Evolutionary conservation across 78 protist species (phyloP).

Genomic region (Andalucia godoyi): DNA sequence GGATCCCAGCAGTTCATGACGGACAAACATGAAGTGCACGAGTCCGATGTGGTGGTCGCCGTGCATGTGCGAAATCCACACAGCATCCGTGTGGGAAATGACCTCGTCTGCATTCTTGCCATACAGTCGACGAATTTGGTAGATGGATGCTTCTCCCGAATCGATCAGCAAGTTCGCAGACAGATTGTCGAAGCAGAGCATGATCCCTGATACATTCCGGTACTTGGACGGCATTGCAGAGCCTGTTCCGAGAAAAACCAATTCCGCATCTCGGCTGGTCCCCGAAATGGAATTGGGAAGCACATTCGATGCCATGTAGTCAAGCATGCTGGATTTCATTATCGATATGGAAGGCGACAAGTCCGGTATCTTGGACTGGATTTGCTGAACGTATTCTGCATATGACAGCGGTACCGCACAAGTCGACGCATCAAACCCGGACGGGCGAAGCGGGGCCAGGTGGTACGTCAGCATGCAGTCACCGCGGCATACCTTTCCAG

Average conservation of each 20-base stretch:
- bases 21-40: neutral
- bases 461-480: no score
- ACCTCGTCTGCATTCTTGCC: neutral
- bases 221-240: constrained; percentile 72
- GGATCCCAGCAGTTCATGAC: no score
- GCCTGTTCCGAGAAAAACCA: constrained; percentile 87
- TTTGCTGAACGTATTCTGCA: no score
- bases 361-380: no score
- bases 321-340: no score
- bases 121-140: constrained; percentile 59
- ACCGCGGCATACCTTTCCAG: no score
- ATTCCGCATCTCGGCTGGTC: neutral
- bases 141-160: constrained; percentile 84
- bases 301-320: no score
- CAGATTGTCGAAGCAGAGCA: neutral
- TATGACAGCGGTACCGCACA: no score
- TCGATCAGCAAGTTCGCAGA: constrained; percentile 59
- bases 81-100: neutral
- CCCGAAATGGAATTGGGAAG: neutral
- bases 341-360: no score
- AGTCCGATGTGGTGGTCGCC: constrained; percentile 96
- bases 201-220: constrained; percentile 55
- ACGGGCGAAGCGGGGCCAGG: no score
- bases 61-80: constrained; percentile 90
- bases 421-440: no score